Percentiles rank a stretch among this genome's conserved stretches.
Evolutionary conservation across 345 rosid species (phyloP).

Genomic region (Streptanthus diversifolius): DNA sequence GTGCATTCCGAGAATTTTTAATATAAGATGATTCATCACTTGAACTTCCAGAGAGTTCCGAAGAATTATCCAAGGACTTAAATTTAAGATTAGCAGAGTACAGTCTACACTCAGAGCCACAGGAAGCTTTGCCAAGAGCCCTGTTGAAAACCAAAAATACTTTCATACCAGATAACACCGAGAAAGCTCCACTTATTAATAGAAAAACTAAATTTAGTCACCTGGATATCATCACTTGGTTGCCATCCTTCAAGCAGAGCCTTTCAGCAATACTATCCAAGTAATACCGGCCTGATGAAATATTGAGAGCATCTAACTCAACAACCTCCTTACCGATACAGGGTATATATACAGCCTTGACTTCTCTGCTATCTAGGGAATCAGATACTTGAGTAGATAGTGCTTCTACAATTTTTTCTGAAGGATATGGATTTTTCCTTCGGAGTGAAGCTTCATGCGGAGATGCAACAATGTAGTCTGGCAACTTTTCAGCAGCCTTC

Average conservation of each 20-base stretch:
- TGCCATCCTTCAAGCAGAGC: slow-evolving; percentile 60
- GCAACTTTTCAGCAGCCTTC: slow-evolving; percentile 60
- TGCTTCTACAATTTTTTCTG: slow-evolving; percentile 42
- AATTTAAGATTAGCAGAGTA: slow-evolving; percentile 56
- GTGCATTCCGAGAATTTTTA: slow-evolving; percentile 53
- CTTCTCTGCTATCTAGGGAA: slow-evolving; percentile 22
- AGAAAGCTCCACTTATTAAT: slow-evolving; percentile 1
- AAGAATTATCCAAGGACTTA: slow-evolving; percentile 34
- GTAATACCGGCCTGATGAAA: slow-evolving; percentile 53
- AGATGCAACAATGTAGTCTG: slow-evolving; percentile 41
- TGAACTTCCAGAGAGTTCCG: slow-evolving; percentile 23
- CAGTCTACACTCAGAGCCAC: slow-evolving; percentile 82
- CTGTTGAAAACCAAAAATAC: slow-evolving; percentile 43
- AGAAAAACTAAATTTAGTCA: slow-evolving; percentile 26
- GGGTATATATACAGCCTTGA: slow-evolving; percentile 54
- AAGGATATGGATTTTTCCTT: slow-evolving; percentile 54
- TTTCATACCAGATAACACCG: slow-evolving; percentile 11
- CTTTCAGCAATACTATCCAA: slow-evolving; percentile 67
- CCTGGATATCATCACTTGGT: slow-evolving; percentile 72
- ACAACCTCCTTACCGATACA: slow-evolving; percentile 42
- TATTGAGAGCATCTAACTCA: slow-evolving; percentile 42
- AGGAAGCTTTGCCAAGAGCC: slow-evolving; percentile 75
- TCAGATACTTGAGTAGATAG: slow-evolving; percentile 37
- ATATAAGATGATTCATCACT: slow-evolving; percentile 22
- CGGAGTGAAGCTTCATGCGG: slow-evolving; percentile 48